Evolutionary conservation across 2,329 filamentous ascomycete species (phyloP).

Genomic region (Amphichorda felina): DNA sequence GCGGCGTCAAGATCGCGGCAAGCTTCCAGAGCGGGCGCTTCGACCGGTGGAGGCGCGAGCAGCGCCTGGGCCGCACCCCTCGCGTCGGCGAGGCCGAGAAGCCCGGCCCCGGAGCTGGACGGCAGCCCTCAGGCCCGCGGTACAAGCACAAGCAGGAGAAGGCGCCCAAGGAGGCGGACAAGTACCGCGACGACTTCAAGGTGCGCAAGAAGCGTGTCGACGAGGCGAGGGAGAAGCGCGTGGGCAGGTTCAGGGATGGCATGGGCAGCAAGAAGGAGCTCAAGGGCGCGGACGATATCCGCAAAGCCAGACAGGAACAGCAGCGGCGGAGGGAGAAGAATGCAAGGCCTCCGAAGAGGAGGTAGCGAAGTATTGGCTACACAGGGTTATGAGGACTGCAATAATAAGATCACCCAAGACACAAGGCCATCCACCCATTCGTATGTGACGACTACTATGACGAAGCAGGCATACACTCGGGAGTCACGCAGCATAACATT

Average conservation of each 20-base stretch:
- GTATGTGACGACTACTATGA: no score
- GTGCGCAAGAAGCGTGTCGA: constrained; percentile 81
- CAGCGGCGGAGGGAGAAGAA: constrained; percentile 80
- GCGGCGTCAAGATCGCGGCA: constrained; percentile 90
- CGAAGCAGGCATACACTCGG: no score
- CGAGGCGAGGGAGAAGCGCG: constrained; percentile 74
- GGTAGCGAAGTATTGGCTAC: constrained; percentile 6
- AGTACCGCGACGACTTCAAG: constrained; percentile 81
- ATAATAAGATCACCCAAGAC: no score
- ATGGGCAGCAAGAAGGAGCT: constrained; percentile 66
- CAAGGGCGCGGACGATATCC: constrained; percentile 71
- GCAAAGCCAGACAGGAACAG: constrained; percentile 66
- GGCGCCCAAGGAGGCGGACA: constrained; percentile 89
- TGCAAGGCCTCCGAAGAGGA: constrained; percentile 61
- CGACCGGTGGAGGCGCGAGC: constrained; percentile 80
- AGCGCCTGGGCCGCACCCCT: constrained; percentile 69
- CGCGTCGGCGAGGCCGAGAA: constrained; percentile 73
- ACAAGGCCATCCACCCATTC: no score
- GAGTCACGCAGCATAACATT: no score
- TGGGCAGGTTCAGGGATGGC: constrained; percentile 63
- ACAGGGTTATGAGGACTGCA: no score
- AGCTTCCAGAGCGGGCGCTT: constrained; percentile 89
- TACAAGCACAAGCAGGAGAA: constrained; percentile 81
- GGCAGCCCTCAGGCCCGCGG: constrained; percentile 22
- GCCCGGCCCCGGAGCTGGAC: constrained; percentile 10